Percentiles rank a stretch among this genome's conserved stretches.
Conservation (phyloP, 129 eudicot species). For the Lactuca sativa region DNA sequence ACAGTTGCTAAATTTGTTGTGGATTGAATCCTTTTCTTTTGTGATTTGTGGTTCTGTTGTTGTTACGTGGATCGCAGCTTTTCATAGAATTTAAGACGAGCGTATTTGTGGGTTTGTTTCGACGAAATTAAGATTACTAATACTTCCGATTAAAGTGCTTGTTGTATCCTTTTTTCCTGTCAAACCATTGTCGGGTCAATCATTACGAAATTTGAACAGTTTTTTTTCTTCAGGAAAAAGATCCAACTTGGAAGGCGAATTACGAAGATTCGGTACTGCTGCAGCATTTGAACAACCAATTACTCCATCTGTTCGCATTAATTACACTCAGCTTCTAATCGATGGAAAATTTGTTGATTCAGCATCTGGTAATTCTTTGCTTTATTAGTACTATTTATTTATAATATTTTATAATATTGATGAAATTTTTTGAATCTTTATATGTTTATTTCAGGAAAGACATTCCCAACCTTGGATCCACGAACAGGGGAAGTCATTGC, state of each 20-base stretch:
- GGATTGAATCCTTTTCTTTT: neutral
- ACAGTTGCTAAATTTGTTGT: neutral
- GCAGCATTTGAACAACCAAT: constrained; percentile 49
- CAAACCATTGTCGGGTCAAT: neutral
- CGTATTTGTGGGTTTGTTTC: constrained; percentile 12
- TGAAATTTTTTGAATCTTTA: neutral
- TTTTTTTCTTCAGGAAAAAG: constrained; percentile 32
- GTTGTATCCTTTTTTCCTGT: neutral
- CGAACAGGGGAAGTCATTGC: constrained; percentile 59
- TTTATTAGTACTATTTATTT: neutral
- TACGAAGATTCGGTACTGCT: constrained; percentile 38
- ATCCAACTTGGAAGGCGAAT: constrained; percentile 23
- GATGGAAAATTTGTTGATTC: constrained; percentile 66
- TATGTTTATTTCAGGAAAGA: constrained; percentile 31
- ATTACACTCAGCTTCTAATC: constrained; percentile 55
- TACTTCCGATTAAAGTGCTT: neutral
- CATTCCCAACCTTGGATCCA: constrained; percentile 58
- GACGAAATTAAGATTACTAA: neutral
- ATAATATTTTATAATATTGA: too few species aligned
- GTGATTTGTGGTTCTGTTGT: neutral
- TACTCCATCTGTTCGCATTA: constrained; percentile 49
- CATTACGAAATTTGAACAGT: neutral
- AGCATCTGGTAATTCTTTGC: constrained; percentile 46
- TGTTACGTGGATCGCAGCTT: neutral
- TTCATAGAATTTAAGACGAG: neutral